These are phyloP conservation scores for Ascoidea tarda DNA, from an alignment of 805 yeast species.

Conservation along the genomic window DNA sequence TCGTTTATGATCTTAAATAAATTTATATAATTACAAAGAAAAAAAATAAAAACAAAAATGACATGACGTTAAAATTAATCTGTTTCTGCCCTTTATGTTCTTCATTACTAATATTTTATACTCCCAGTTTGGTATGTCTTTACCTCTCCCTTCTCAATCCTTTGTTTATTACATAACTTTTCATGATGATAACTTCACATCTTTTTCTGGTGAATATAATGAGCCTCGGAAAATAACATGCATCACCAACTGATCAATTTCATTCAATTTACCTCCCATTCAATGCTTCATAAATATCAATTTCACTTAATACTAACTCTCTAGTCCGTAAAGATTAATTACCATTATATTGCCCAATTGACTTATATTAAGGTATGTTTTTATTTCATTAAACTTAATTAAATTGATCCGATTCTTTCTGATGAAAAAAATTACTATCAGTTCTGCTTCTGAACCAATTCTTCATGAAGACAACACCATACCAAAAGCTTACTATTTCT, in stretches of 20 bases:
- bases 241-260: slow-evolving; percentile 85
- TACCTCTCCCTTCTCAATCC: slow-evolving; percentile 4
- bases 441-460: slow-evolving; percentile 93
- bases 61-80: too few relatives aligned
- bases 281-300: slow-evolving; percentile 4
- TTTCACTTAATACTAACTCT: slow-evolving; percentile 1
- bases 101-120: too few relatives aligned
- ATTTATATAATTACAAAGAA: too few relatives aligned
- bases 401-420: slow-evolving; percentile 14
- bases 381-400: neutral
- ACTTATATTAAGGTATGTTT: too few relatives aligned
- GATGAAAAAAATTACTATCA: slow-evolving; percentile 60
- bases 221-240: slow-evolving; percentile 80
- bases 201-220: slow-evolving; percentile 36
- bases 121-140: too few relatives aligned
- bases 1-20: slow-evolving; percentile 45
- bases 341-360: too few relatives aligned
- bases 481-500: slow-evolving; percentile 34
- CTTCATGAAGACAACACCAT: slow-evolving; percentile 54
- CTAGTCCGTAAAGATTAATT: neutral
- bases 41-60: too few relatives aligned
- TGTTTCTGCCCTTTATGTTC: too few relatives aligned
- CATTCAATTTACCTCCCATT: slow-evolving; percentile 1
- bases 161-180: slow-evolving; percentile 3
- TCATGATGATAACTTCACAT: slow-evolving; percentile 15